Evolutionary conservation across 1,284 basidiomycete genomes (phyloP).

Genomic region (Phellinidium pouzarii): DNA sequence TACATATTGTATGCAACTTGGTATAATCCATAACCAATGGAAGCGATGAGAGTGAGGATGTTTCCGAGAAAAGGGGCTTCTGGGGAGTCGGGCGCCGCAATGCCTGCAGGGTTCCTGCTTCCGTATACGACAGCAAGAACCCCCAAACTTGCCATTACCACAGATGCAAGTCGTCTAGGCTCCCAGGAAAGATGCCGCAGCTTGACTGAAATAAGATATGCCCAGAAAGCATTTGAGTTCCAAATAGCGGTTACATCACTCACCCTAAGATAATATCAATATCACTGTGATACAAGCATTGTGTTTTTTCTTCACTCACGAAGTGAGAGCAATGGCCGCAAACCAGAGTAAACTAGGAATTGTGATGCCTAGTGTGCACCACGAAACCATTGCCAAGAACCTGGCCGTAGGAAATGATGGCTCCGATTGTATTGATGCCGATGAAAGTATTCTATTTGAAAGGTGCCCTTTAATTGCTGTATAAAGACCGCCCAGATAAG

Average conservation of each 20-base stretch:
- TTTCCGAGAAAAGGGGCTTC: constrained; percentile 63
- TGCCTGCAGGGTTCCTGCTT: constrained; percentile 35
- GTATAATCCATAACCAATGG: constrained; percentile 64
- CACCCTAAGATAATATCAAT: constrained; percentile 44
- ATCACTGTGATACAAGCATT: no score
- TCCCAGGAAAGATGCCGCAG: constrained; percentile 58
- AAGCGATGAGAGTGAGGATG: constrained; percentile 62
- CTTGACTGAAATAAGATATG: constrained; percentile 65
- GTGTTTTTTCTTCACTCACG: constrained; percentile 65
- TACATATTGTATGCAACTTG: constrained; percentile 80
- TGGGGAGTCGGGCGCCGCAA: constrained; percentile 20
- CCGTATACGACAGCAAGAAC: constrained; percentile 74
- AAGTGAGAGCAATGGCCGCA: constrained; percentile 55
- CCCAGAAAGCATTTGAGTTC: constrained; percentile 83
- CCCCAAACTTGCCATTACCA: constrained; percentile 69
- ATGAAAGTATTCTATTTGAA: neutral
- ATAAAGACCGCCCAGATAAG: constrained; percentile 44
- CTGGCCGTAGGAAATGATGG: constrained; percentile 37
- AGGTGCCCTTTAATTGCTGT: constrained; percentile 36
- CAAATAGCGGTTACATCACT: constrained; percentile 79
- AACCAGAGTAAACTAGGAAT: constrained; percentile 70
- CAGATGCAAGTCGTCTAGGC: constrained; percentile 53
- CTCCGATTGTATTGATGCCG: neutral
- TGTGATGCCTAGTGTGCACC: constrained; percentile 53
- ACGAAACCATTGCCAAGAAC: constrained; percentile 39